Conservation (phyloP, 176 grass and related monocot genomes). For the Olyra latifolia region DNA sequence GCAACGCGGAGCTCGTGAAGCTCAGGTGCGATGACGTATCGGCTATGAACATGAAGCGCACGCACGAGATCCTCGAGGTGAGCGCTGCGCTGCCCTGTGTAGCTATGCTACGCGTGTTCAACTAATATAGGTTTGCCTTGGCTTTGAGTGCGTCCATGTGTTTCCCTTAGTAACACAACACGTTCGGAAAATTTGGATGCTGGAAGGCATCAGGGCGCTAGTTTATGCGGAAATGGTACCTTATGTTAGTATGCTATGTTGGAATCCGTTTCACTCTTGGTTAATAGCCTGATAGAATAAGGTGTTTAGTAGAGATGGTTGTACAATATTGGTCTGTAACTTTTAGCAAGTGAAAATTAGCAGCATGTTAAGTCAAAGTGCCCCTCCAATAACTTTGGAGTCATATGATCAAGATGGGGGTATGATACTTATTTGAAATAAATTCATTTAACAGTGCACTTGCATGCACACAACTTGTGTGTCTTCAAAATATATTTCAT, state of each 20-base stretch:
- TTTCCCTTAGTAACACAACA: not conserved
- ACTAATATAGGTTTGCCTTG: not conserved
- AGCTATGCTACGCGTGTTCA: constrained; percentile 3
- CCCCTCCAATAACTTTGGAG: not conserved
- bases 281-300: not conserved
- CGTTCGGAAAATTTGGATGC: not conserved
- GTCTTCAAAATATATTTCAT: not conserved
- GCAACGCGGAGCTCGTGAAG: constrained; percentile 73
- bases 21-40: constrained; percentile 79
- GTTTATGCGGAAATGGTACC: not conserved
- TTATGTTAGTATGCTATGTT: not conserved
- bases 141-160: not conserved
- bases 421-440: not conserved
- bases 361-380: constrained; percentile 2
- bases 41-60: constrained; percentile 90
- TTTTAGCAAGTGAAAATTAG: not conserved
- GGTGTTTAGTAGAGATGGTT: not conserved
- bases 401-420: not conserved
- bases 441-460: not conserved
- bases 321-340: not conserved
- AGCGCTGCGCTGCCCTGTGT: constrained; percentile 1
- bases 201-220: not conserved
- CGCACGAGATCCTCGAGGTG: constrained; percentile 89
- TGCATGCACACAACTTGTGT: not conserved
- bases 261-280: not conserved